Evolutionary conservation across 345 rosid species (phyloP).

Genomic region (Citrus inodora): DNA sequence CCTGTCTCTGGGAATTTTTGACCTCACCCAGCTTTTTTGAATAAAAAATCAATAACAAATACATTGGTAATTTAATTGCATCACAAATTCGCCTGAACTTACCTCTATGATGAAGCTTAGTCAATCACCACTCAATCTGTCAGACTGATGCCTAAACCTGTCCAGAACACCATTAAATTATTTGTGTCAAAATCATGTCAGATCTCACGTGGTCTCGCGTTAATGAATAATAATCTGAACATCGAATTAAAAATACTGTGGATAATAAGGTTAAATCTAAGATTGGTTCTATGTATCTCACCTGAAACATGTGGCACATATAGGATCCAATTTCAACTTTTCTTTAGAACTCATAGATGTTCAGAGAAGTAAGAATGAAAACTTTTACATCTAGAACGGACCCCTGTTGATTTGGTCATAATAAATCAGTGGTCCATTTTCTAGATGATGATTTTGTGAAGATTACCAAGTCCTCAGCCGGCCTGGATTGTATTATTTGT

Average conservation of each 20-base stretch:
- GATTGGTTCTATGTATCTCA: background rate
- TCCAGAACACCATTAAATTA: background rate
- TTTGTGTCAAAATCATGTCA: background rate
- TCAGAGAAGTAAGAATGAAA: background rate
- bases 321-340: background rate
- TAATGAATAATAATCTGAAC: background rate
- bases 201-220: conserved; percentile 5
- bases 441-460: background rate
- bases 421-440: background rate
- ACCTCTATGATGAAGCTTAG: background rate
- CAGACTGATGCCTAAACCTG: background rate
- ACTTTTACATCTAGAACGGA: background rate
- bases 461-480: background rate
- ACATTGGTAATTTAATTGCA: too few relatives aligned
- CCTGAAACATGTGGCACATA: background rate
- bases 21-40: background rate
- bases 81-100: too few relatives aligned
- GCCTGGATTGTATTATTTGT: background rate
- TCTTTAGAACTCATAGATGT: background rate
- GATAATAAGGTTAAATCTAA: background rate
- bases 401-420: background rate
- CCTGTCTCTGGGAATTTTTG: background rate
- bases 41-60: too few relatives aligned
- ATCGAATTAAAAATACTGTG: background rate
- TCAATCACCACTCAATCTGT: background rate